These are phyloP conservation scores for Phytophthora ramorum DNA, from an alignment of 352 stramenopile species.

Conservation along the genomic window DNA sequence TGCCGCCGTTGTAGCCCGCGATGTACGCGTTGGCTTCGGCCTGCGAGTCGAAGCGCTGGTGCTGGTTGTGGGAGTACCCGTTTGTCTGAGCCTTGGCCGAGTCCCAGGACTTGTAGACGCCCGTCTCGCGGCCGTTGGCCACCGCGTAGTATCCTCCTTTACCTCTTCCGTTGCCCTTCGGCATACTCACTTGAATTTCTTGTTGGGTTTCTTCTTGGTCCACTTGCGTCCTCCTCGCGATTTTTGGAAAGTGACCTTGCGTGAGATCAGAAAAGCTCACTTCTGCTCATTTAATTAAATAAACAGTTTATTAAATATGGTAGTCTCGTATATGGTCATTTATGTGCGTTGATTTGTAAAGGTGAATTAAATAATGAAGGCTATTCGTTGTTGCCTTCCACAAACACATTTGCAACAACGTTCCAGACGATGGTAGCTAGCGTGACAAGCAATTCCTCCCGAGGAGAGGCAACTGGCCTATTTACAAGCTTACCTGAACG, in stretches of 20 bases:
- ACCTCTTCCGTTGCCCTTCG: neutral
- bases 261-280: too few species aligned
- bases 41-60: constrained; percentile 13
- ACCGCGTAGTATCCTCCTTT: constrained; percentile 13
- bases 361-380: too few species aligned
- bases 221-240: neutral
- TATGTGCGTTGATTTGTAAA: too few species aligned
- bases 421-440: too few species aligned
- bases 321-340: too few species aligned
- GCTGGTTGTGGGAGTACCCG: constrained; percentile 11
- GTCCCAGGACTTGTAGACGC: constrained; percentile 10
- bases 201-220: neutral
- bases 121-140: constrained; percentile 2
- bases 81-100: constrained; percentile 9
- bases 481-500: too few species aligned
- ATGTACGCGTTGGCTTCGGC: constrained; percentile 17
- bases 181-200: neutral
- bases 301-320: too few species aligned
- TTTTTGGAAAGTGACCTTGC: constrained; percentile 1
- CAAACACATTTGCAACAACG: too few species aligned
- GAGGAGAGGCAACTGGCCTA: too few species aligned
- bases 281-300: too few species aligned
- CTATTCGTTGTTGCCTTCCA: too few species aligned
- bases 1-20: constrained; percentile 7
- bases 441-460: too few species aligned